Conservation (phyloP, 2,329 filamentous ascomycete species). For the Fusarium multiceps region DNA sequence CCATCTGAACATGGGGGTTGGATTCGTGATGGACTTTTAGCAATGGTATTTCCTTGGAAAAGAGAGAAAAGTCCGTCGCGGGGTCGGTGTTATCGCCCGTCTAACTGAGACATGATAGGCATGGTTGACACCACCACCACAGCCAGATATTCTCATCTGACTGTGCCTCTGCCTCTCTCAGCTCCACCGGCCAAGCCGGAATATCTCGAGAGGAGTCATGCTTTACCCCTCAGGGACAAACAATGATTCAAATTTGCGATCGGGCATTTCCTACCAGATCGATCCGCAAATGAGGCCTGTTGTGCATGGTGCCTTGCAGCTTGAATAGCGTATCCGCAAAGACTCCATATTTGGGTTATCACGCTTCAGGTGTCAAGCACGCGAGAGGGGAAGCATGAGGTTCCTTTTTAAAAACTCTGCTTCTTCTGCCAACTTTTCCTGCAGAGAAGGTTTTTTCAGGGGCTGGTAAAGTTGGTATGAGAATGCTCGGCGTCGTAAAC, state of each 20-base stretch:
- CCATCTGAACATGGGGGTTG: constrained; percentile 20
- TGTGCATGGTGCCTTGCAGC: constrained; percentile 47
- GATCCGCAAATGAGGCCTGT: constrained; percentile 40
- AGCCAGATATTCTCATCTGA: constrained; percentile 44
- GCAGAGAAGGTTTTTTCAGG: background rate
- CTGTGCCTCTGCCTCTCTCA: constrained; percentile 37
- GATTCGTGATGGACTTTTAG: constrained; percentile 10
- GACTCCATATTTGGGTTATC: constrained; percentile 34
- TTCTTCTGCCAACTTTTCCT: constrained; percentile 18
- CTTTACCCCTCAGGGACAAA: constrained; percentile 27
- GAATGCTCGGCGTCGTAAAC: constrained; percentile 1
- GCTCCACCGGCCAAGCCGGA: constrained; percentile 36
- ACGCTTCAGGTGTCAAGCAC: constrained; percentile 35
- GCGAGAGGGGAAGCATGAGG: constrained; percentile 13
- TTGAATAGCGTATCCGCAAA: constrained; percentile 28
- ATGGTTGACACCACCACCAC: constrained; percentile 45
- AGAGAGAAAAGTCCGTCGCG: constrained; percentile 10
- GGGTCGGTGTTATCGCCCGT: constrained; percentile 27
- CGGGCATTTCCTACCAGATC: constrained; percentile 45
- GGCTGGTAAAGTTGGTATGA: constrained; percentile 3
- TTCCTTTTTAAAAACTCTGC: background rate
- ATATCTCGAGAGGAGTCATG: constrained; percentile 41
- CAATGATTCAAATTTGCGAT: constrained; percentile 48
- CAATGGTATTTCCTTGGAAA: constrained; percentile 13
- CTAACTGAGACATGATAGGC: constrained; percentile 48